Conservation (phyloP, 2,329 filamentous ascomycete genomes). For the Fusarium keratoplasticum region DNA sequence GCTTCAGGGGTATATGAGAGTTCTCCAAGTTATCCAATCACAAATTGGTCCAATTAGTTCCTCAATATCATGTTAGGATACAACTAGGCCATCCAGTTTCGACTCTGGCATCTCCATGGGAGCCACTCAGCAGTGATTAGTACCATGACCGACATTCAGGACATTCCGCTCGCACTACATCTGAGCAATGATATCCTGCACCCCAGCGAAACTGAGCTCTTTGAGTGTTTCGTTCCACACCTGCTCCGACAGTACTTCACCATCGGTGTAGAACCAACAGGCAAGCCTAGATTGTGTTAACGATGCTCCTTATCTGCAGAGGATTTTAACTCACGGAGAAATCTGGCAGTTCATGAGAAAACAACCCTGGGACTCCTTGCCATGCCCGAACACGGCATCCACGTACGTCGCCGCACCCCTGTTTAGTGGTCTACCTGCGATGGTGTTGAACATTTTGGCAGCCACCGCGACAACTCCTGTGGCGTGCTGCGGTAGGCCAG, state of each 20-base stretch:
- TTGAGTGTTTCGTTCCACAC: slow-evolving; percentile 35
- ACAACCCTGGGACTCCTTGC: slow-evolving; percentile 62
- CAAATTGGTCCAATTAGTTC: not conserved
- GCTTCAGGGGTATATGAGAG: not conserved
- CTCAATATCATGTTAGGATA: not conserved
- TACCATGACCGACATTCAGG: not conserved
- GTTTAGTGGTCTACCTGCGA: slow-evolving; percentile 47
- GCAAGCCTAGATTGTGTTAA: slow-evolving; percentile 16
- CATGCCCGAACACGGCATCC: slow-evolving; percentile 59
- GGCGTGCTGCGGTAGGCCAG: slow-evolving; percentile 31
- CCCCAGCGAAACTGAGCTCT: slow-evolving; percentile 12
- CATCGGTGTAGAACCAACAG: slow-evolving; percentile 29
- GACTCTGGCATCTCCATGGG: not conserved
- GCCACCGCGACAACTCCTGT: slow-evolving; percentile 7
- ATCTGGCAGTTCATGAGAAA: slow-evolving; percentile 60
- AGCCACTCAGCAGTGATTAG: not conserved
- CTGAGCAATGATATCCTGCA: slow-evolving; percentile 39
- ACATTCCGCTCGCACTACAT: not conserved
- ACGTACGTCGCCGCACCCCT: slow-evolving; percentile 60
- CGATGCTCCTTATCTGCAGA: rapidly evolving
- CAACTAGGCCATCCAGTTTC: not conserved
- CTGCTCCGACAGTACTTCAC: slow-evolving; percentile 16
- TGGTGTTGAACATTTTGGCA: slow-evolving; percentile 5
- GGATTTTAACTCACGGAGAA: slow-evolving; percentile 26
- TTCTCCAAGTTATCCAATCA: not conserved